Percentiles rank a stretch among this genome's conserved stretches.
phyloP scores from a whole-genome alignment of 2,329 filamentous ascomycete species.

The Chaetomium strumarium region DNA sequence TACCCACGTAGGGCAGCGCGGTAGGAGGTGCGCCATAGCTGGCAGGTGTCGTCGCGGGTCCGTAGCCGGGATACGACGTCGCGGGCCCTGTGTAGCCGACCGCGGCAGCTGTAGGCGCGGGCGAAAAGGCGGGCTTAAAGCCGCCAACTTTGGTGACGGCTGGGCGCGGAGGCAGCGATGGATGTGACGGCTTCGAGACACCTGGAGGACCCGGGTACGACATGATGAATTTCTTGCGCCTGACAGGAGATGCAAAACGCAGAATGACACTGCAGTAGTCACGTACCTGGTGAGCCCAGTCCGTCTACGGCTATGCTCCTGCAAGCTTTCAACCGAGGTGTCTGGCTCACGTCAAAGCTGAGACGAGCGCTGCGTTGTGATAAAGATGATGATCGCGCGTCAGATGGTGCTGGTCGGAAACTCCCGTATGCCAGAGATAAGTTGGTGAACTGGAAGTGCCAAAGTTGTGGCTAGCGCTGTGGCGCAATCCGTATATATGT shows the following conservation, averaged over 20 bases:
- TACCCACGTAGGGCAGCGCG: constrained; percentile 26
- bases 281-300: constrained; percentile 49
- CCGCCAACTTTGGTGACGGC: constrained; percentile 50
- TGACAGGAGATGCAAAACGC: constrained; percentile 20
- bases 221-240: constrained; percentile 60
- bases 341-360: constrained; percentile 25
- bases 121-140: constrained; percentile 49
- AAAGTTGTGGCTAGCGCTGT: too few species aligned
- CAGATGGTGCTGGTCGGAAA: too few species aligned
- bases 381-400: background rate
- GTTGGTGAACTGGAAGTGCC: too few species aligned
- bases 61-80: constrained; percentile 20
- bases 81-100: constrained; percentile 20
- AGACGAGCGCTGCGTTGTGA: background rate
- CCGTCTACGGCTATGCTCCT: constrained; percentile 20
- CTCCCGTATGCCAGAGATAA: too few species aligned
- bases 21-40: constrained; percentile 37
- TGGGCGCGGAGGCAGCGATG: constrained; percentile 72
- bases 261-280: constrained; percentile 26
- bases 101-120: constrained; percentile 25
- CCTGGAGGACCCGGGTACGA: constrained; percentile 84
- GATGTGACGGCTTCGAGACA: constrained; percentile 47
- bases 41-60: constrained; percentile 32
- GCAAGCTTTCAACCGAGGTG: constrained; percentile 20
- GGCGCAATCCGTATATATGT: too few species aligned